These are phyloP conservation scores for Tuber melanosporum DNA, from an alignment of 495 filamentous ascomycete species.

Conservation along the genomic window DNA sequence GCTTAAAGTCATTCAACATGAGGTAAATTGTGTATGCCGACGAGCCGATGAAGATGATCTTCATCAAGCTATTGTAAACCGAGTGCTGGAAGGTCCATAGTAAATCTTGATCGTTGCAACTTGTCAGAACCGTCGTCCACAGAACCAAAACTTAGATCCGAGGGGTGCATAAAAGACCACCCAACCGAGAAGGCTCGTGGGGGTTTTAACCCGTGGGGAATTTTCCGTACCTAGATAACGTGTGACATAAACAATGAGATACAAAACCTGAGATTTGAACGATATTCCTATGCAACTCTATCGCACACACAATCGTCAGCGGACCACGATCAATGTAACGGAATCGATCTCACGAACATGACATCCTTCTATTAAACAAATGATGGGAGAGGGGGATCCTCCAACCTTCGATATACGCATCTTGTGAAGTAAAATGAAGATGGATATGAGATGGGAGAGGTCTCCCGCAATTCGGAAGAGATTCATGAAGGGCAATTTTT, in stretches of 20 bases:
- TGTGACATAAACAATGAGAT: constrained; percentile 85
- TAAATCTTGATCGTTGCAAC: constrained; percentile 54
- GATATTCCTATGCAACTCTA: constrained; percentile 96
- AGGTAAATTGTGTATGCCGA: constrained; percentile 90
- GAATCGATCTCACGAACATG: background rate
- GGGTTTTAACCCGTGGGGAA: background rate
- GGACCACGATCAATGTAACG: background rate
- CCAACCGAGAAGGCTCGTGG: background rate
- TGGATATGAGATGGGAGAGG: constrained; percentile 89
- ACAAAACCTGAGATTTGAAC: constrained; percentile 93
- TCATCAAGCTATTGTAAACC: constrained; percentile 87
- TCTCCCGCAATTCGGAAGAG: constrained; percentile 48
- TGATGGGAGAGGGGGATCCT: background rate
- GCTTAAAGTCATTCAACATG: constrained; percentile 92
- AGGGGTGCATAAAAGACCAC: background rate
- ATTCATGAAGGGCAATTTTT: constrained; percentile 31
- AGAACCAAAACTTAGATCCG: background rate
- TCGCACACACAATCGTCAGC: constrained; percentile 1
- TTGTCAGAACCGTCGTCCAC: constrained; percentile 3
- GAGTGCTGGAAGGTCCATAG: constrained; percentile 76
- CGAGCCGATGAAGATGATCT: constrained; percentile 86
- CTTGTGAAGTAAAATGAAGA: constrained; percentile 90
- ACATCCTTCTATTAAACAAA: background rate
- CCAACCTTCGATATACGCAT: constrained; percentile 80
- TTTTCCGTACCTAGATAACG: constrained; percentile 59